Conservation (phyloP, 768 basidiomycete species). For the Tulasnella sp. region DNA sequence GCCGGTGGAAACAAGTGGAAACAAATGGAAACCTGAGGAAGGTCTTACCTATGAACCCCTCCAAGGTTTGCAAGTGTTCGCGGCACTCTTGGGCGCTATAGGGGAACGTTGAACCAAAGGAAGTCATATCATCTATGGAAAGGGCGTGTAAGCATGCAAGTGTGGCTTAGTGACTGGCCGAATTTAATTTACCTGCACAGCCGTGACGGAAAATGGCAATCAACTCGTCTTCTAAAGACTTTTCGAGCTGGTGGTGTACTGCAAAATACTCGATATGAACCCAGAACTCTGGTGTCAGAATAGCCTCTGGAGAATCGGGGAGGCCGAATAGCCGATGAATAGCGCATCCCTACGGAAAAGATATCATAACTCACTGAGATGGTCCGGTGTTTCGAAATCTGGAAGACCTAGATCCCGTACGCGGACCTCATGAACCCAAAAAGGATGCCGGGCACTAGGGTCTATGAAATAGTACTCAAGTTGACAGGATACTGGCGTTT, state of each 20-base stretch:
- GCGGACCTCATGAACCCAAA: slow-evolving; percentile 3
- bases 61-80: background rate
- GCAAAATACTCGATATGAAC: slow-evolving; percentile 5
- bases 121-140: background rate
- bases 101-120: background rate
- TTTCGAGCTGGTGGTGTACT: background rate
- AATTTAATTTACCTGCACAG: background rate
- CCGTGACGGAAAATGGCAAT: slow-evolving; percentile 9
- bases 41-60: background rate
- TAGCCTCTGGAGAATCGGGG: background rate
- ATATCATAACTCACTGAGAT: background rate
- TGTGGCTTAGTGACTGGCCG: no score
- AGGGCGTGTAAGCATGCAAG: background rate
- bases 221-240: background rate
- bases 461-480: slow-evolving; percentile 9
- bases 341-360: background rate
- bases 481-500: background rate
- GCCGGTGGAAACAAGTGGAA: background rate
- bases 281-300: background rate
- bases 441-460: background rate
- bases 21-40: background rate
- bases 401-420: background rate
- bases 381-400: background rate
- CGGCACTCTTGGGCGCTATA: background rate
- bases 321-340: background rate